A percentile compares a stretch with the other conserved stretches of the same genome.
phyloP scores from a whole-genome alignment of 768 basidiomycete genomes.

The Termitomyces titanicus region DNA sequence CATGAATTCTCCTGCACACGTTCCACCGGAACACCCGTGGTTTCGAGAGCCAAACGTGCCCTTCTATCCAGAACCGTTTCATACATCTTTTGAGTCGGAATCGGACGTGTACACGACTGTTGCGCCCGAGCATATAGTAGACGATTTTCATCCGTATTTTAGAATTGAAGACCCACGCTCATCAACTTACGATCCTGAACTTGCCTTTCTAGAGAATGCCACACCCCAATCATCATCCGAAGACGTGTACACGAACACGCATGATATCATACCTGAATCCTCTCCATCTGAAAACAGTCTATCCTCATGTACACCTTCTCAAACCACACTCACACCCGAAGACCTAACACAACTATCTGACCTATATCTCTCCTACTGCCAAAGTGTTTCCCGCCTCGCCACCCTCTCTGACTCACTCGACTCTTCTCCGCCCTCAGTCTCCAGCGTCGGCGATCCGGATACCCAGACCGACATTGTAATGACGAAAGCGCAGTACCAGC shows the following conservation, averaged over 20 bases:
- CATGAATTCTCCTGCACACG: background rate
- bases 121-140: background rate
- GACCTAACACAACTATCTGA: conserved; percentile 36
- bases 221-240: background rate
- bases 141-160: background rate
- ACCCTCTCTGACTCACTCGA: conserved; percentile 29
- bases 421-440: conserved; percentile 8
- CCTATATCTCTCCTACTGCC: conserved; percentile 36
- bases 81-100: background rate
- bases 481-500: conserved; percentile 60
- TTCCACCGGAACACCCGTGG: conserved; percentile 9
- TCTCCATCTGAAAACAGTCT: background rate
- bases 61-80: background rate
- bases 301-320: background rate
- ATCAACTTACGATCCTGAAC: background rate
- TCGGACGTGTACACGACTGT: conserved; percentile 7
- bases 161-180: background rate
- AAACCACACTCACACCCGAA: conserved; percentile 1
- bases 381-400: conserved; percentile 41
- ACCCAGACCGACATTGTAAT: conserved; percentile 41
- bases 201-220: background rate
- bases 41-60: background rate
- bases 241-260: background rate
- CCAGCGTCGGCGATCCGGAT: conserved; percentile 23
- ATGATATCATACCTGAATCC: background rate